Evolutionary conservation across 129 eudicot genomes (phyloP).

Genomic region (Lactuca saligna): DNA sequence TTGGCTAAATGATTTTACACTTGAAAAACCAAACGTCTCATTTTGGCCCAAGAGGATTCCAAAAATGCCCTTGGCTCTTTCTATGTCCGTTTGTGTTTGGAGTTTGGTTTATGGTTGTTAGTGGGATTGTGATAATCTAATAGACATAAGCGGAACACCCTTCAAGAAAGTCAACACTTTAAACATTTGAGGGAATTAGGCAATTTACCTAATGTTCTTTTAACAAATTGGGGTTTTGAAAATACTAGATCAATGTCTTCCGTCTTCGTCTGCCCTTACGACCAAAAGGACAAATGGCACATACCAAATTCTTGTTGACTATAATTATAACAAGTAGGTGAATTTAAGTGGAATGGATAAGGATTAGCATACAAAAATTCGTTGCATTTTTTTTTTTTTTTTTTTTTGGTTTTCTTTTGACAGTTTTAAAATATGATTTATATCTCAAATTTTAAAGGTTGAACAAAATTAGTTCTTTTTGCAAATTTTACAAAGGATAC

Average conservation of each 20-base stretch:
- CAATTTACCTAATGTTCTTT: slow-evolving; percentile 26
- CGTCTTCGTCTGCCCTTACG: too few species aligned
- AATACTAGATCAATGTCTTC: too few species aligned
- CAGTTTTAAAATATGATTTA: too few species aligned
- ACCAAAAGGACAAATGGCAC: slow-evolving; percentile 17
- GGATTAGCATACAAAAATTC: neutral
- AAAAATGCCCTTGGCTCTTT: slow-evolving; percentile 17
- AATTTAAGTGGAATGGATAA: slow-evolving; percentile 13
- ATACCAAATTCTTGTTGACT: neutral
- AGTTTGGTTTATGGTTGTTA: slow-evolving; percentile 11
- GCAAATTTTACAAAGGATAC: too few species aligned
- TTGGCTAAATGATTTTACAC: slow-evolving; percentile 11
- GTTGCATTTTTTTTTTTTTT: too few species aligned
- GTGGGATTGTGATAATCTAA: slow-evolving; percentile 6
- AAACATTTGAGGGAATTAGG: slow-evolving; percentile 9
- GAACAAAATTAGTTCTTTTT: too few species aligned
- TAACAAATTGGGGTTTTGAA: slow-evolving; percentile 1
- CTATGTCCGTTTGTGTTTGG: slow-evolving; percentile 29
- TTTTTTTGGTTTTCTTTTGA: too few species aligned
- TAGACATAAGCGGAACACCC: slow-evolving; percentile 23
- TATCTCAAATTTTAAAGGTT: too few species aligned
- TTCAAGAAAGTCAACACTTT: slow-evolving; percentile 24
- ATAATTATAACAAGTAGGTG: slow-evolving; percentile 9
- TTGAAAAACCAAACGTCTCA: neutral
- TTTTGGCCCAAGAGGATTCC: slow-evolving; percentile 13